phyloP scores from a whole-genome alignment of 352 stramenopile species.

The Plasmopara muralis region DNA sequence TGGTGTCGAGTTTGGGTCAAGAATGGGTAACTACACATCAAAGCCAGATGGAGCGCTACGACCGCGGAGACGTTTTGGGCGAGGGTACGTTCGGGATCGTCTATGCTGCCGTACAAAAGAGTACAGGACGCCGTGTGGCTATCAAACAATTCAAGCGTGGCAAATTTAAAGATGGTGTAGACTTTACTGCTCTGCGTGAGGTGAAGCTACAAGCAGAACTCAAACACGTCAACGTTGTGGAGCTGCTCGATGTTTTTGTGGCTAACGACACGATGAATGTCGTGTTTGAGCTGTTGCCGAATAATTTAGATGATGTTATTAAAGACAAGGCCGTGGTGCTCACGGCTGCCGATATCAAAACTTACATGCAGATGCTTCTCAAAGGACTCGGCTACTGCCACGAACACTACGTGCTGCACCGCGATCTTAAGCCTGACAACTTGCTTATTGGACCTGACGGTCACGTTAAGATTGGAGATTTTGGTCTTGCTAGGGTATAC shows the following conservation, averaged over 20 bases:
- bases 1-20: neutral
- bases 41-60: slow-evolving; percentile 68
- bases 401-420: slow-evolving; percentile 76
- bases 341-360: slow-evolving; percentile 78
- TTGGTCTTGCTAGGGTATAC: slow-evolving; percentile 80
- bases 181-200: slow-evolving; percentile 86
- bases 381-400: slow-evolving; percentile 74
- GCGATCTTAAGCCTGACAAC: slow-evolving; percentile 86
- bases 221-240: slow-evolving; percentile 78
- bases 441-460: slow-evolving; percentile 75
- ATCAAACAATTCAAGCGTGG: slow-evolving; percentile 88
- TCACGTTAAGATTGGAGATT: slow-evolving; percentile 84
- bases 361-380: slow-evolving; percentile 86
- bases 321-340: slow-evolving; percentile 85
- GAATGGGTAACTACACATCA: neutral
- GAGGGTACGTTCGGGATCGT: slow-evolving; percentile 88
- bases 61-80: slow-evolving; percentile 62
- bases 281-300: slow-evolving; percentile 84
- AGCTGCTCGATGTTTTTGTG: slow-evolving; percentile 85
- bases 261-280: slow-evolving; percentile 87
- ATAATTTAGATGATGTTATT: slow-evolving; percentile 84
- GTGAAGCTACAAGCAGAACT: slow-evolving; percentile 86
- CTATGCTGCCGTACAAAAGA: slow-evolving; percentile 71
- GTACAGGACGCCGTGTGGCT: slow-evolving; percentile 56
- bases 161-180: slow-evolving; percentile 85